phyloP scores from a whole-genome alignment of 257 asterid species.

The Fraxinus anomala region DNA sequence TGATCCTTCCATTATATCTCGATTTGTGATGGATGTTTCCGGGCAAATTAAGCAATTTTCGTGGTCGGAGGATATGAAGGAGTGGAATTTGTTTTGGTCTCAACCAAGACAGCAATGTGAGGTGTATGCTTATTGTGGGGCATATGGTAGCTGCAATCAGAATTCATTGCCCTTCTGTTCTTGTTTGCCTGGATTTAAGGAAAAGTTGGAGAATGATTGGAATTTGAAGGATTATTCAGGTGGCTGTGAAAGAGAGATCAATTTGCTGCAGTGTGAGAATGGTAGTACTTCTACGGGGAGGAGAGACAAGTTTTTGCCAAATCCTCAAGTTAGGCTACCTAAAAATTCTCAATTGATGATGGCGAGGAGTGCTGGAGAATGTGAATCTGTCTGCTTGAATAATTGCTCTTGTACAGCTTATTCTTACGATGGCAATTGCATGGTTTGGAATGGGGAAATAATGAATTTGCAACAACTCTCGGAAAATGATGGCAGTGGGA shows the following conservation, averaged over 20 bases:
- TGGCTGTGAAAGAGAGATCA: constrained; percentile 42
- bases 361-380: constrained; percentile 32
- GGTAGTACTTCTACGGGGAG: constrained; percentile 12
- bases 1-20: constrained; percentile 21
- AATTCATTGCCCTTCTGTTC: constrained; percentile 33
- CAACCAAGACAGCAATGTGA: constrained; percentile 48
- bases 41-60: constrained; percentile 45
- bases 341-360: constrained; percentile 7
- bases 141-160: constrained; percentile 41
- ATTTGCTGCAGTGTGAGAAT: constrained; percentile 34
- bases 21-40: constrained; percentile 47
- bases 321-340: constrained; percentile 28
- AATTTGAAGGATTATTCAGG: constrained; percentile 40
- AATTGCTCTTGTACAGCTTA: constrained; percentile 54
- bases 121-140: constrained; percentile 53
- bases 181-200: constrained; percentile 43
- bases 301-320: constrained; percentile 31
- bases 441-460: constrained; percentile 26
- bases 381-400: constrained; percentile 42
- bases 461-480: constrained; percentile 23
- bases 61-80: constrained; percentile 29
- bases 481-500: constrained; percentile 22
- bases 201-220: constrained; percentile 36
- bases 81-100: constrained; percentile 49
- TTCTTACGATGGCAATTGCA: constrained; percentile 31